Conservation (phyloP, 106 monocot genomes). For the Phalaenopsis equestris region DNA sequence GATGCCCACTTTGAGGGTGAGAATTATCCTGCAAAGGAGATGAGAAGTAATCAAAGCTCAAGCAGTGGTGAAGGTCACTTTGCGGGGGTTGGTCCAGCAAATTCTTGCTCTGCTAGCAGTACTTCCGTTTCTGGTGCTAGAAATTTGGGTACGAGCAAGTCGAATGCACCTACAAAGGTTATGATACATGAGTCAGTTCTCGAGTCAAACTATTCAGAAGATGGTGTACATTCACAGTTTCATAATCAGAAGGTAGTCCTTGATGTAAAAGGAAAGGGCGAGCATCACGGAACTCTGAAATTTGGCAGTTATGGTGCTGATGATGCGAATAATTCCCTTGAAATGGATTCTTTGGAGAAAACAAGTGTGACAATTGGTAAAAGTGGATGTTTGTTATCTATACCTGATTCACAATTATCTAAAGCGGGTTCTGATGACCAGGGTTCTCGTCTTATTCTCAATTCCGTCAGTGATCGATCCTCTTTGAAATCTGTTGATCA, state of each 20-base stretch:
- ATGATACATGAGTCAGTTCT: not conserved
- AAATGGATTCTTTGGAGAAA: conserved; percentile 18
- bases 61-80: conserved; percentile 4
- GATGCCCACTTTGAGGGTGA: conserved; percentile 25
- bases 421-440: conserved; percentile 19
- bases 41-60: conserved; percentile 15
- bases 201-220: conserved; percentile 12
- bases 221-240: conserved; percentile 16
- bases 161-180: conserved; percentile 4
- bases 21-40: conserved; percentile 13
- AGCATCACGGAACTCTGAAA: conserved; percentile 23
- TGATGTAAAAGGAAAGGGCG: conserved; percentile 13
- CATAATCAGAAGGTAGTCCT: conserved; percentile 16
- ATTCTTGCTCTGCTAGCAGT: not conserved
- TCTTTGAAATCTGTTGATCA: conserved; percentile 38
- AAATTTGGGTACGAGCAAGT: not conserved
- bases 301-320: conserved; percentile 20
- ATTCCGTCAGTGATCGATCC: conserved; percentile 14
- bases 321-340: conserved; percentile 24
- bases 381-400: not conserved
- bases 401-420: conserved; percentile 12
- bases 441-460: conserved; percentile 8
- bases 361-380: not conserved
- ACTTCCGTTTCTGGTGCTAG: too few species aligned
- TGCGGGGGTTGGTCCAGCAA: not conserved